Conservation (phyloP, 2,329 filamentous ascomycete species). For the Penicillium sp. region DNA sequence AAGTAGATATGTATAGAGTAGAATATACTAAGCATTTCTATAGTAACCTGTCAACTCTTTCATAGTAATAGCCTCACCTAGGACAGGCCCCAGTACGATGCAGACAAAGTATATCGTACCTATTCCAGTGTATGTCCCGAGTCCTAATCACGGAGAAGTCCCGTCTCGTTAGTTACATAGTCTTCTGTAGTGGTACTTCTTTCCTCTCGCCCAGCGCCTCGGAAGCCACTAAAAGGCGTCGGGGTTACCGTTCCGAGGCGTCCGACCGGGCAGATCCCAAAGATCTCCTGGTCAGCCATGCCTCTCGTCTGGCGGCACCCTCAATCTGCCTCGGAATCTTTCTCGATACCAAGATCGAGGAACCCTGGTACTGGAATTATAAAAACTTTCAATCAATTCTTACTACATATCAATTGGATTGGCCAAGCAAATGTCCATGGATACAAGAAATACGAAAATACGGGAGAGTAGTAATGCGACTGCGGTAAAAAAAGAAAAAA, state of each 20-base stretch:
- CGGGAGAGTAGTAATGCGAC: background rate
- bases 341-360: background rate
- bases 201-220: conserved; percentile 8
- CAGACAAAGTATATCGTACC: background rate
- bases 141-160: background rate
- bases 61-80: background rate
- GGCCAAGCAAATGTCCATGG: background rate
- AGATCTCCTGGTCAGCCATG: conserved; percentile 11
- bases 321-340: background rate
- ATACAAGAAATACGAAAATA: conserved; percentile 7
- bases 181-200: background rate
- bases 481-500: too few relatives aligned
- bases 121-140: background rate
- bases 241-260: conserved; percentile 23
- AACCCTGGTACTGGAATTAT: background rate
- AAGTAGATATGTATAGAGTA: background rate
- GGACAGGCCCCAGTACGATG: background rate
- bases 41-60: background rate
- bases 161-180: background rate
- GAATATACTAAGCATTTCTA: background rate
- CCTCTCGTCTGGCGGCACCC: background rate
- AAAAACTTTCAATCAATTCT: background rate
- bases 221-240: conserved; percentile 20
- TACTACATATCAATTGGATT: background rate
- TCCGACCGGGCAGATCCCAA: conserved; percentile 25